Evolutionary conservation across 78 protist genomes (phyloP), one percentile per base, ranked within the genome.

Genomic region (Mantamonas sphyraenae): DNA sequence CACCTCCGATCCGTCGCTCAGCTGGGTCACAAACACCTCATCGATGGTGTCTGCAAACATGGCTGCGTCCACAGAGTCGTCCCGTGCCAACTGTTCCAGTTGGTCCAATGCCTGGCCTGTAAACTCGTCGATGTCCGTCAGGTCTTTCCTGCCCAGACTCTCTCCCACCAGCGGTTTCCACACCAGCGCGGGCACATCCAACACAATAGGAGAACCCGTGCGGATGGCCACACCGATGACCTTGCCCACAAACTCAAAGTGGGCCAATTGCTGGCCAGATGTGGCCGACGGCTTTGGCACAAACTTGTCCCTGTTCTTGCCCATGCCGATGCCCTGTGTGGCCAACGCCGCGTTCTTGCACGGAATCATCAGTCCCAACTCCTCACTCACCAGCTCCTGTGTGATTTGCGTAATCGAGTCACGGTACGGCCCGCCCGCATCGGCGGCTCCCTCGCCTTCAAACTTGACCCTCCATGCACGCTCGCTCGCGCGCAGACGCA

Each of bases 301-400:
- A n/a, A n/a, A n/a, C n/a, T n/a, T n/a, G n/a, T n/a, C n/a, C n/a
- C n/a, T n/a, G n/a, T n/a, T n/a, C n/a, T n/a, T n/a, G n/a, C n/a
- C n/a, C n/a, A n/a, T n/a, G n/a, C n/a, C n/a, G n/a, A n/a, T n/a
- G n/a, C n/a, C n/a, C n/a, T n/a, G n/a, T n/a, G n/a, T n/a, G n/a
- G n/a, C n/a, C n/a, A n/a, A n/a, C n/a, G n/a, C n/a, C 17, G 85
- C 85, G 60, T 80, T 80, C n/a, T 65, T 77, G 43, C 85, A 80
- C 35, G 76, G 80, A 28, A 80, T 28, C 24, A 80, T 71, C n/a
- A 80, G 58, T 47, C 57, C 68, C 74, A 64, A 60, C 20, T 73
- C 85, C 22, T 3, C 35, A 19, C 65, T 37, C 59, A 68, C 77
- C 9, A 81, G 22, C 38, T 81, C 86, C 24, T 57, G 35, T 3